Conservation (phyloP, 495 filamentous ascomycete species). For the Pseudoneurospora amorphoporcata region DNA sequence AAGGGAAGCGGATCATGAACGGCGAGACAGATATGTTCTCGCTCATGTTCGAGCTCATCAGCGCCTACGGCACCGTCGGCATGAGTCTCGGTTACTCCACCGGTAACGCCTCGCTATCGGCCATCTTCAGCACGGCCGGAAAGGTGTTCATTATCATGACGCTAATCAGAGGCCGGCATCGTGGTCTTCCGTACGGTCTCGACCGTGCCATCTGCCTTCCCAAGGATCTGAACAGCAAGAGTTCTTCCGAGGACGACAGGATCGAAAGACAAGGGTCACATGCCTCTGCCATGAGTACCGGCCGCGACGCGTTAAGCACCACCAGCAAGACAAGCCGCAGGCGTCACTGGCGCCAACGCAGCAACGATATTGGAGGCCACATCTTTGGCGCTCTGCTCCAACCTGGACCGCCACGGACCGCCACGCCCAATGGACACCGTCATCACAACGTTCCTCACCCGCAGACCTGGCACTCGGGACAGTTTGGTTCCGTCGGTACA, state of each 20-base stretch:
- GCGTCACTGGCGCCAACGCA: conserved; percentile 13
- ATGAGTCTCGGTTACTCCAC: conserved; percentile 71
- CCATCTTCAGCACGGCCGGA: conserved; percentile 66
- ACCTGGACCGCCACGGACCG: conserved; percentile 22
- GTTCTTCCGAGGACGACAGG: conserved; percentile 50
- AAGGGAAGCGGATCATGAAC: conserved; percentile 47
- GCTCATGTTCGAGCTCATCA: conserved; percentile 83
- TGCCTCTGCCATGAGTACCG: conserved; percentile 29
- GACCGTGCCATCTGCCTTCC: conserved; percentile 85
- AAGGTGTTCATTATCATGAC: conserved; percentile 90
- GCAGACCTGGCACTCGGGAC: neutral
- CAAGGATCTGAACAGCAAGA: conserved; percentile 65
- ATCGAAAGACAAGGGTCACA: conserved; percentile 46
- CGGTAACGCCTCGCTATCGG: conserved; percentile 67
- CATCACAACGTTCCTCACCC: conserved; percentile 5
- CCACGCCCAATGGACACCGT: neutral
- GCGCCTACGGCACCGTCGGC: conserved; percentile 91
- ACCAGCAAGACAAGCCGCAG: conserved; percentile 12
- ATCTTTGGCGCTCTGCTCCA: conserved; percentile 28
- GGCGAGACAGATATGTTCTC: conserved; percentile 55
- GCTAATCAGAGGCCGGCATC: conserved; percentile 85
- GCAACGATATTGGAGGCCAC: conserved; percentile 17
- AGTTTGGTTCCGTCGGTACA: neutral
- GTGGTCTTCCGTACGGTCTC: conserved; percentile 82
- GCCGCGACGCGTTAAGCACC: conserved; percentile 1